Conservation (phyloP, 768 basidiomycete genomes). For the Asterophora lycoperdoides region DNA sequence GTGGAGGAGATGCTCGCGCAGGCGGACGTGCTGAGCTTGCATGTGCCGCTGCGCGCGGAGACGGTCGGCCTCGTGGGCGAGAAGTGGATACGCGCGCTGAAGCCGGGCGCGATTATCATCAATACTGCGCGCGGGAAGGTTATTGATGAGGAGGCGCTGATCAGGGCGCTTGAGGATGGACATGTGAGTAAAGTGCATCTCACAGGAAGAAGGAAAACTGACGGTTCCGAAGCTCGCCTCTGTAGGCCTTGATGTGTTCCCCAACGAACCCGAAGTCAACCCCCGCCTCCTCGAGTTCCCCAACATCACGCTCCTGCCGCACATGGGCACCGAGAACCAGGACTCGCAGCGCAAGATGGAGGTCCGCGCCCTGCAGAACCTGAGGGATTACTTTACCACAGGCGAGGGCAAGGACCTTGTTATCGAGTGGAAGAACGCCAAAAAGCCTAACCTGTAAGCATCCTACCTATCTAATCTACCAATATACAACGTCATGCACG, state of each 20-base stretch:
- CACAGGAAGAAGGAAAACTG: neutral
- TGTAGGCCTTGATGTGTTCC: slow-evolving; percentile 83
- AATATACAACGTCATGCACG: no score
- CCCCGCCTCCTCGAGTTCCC: slow-evolving; percentile 77
- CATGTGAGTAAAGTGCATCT: slow-evolving; percentile 55
- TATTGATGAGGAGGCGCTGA: slow-evolving; percentile 83
- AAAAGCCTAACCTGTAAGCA: slow-evolving; percentile 14
- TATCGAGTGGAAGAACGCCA: slow-evolving; percentile 41
- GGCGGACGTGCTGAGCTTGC: slow-evolving; percentile 82
- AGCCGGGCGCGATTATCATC: slow-evolving; percentile 72
- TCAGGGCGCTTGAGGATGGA: slow-evolving; percentile 78
- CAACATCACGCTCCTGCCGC: slow-evolving; percentile 82
- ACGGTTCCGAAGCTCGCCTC: slow-evolving; percentile 54
- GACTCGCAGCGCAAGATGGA: slow-evolving; percentile 84
- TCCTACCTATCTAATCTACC: neutral
- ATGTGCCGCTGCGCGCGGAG: slow-evolving; percentile 73
- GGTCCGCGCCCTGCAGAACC: slow-evolving; percentile 73
- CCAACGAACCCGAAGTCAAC: slow-evolving; percentile 79
- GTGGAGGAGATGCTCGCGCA: slow-evolving; percentile 61
- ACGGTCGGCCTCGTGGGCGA: slow-evolving; percentile 75
- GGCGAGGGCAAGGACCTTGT: slow-evolving; percentile 69
- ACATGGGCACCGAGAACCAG: slow-evolving; percentile 86
- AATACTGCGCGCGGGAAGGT: slow-evolving; percentile 92
- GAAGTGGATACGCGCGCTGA: slow-evolving; percentile 71
- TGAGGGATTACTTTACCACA: slow-evolving; percentile 61